Conservation (phyloP, 2,329 filamentous ascomycete species). For the Stemphylium beticola region DNA sequence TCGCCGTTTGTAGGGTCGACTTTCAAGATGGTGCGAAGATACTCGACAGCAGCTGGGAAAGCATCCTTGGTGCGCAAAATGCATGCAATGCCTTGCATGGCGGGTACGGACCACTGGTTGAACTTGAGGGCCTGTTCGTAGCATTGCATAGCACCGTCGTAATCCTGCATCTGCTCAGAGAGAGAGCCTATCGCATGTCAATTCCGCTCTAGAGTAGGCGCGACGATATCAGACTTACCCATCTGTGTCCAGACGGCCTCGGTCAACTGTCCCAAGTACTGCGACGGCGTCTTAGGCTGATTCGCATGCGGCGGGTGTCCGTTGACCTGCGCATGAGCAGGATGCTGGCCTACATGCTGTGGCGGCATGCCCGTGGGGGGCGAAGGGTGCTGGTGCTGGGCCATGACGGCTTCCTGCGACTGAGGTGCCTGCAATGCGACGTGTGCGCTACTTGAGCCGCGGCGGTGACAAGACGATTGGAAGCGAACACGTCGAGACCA, state of each 20-base stretch:
- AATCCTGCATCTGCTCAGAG: slow-evolving; percentile 84
- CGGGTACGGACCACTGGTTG: slow-evolving; percentile 85
- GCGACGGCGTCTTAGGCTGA: slow-evolving; percentile 69
- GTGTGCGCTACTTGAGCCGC: slow-evolving; percentile 17
- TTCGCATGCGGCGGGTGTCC: slow-evolving; percentile 61
- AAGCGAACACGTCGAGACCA: slow-evolving; percentile 8
- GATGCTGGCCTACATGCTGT: slow-evolving; percentile 71
- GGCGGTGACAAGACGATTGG: slow-evolving; percentile 15
- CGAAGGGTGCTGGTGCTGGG: slow-evolving; percentile 76
- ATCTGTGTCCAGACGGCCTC: slow-evolving; percentile 92
- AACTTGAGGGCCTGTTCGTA: slow-evolving; percentile 90
- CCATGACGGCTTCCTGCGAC: slow-evolving; percentile 57
- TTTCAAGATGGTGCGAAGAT: slow-evolving; percentile 87
- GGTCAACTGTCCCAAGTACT: slow-evolving; percentile 79
- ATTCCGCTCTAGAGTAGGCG: slow-evolving; percentile 14
- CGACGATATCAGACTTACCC: slow-evolving; percentile 63
- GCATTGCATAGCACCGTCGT: slow-evolving; percentile 85
- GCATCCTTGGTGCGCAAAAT: slow-evolving; percentile 92
- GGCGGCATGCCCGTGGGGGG: slow-evolving; percentile 75
- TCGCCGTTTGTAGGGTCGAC: slow-evolving; percentile 89
- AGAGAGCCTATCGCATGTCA: slow-evolving; percentile 68
- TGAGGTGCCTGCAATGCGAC: slow-evolving; percentile 14
- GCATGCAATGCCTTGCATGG: slow-evolving; percentile 92
- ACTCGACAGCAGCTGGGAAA: slow-evolving; percentile 92
- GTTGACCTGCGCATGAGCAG: slow-evolving; percentile 64